Conservation (phyloP, 2,329 filamentous ascomycete species). For the Huntiella moniliformis region DNA sequence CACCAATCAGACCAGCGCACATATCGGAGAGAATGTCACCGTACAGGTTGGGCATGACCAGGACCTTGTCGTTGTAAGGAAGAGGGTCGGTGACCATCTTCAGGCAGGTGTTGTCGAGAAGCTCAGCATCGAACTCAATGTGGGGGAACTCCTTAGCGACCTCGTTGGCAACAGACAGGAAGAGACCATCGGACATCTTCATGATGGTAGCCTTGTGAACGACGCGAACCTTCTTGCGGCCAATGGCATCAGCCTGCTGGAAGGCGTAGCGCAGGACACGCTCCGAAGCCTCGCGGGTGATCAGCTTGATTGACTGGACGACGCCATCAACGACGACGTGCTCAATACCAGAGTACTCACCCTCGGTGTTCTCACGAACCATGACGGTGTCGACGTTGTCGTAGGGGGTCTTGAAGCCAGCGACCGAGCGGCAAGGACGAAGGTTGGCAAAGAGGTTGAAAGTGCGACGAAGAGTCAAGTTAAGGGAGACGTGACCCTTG, state of each 20-base stretch:
- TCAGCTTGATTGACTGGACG: conserved; percentile 98
- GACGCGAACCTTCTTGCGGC: conserved; percentile 85
- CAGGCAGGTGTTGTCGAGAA: conserved; percentile 97
- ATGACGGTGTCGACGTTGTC: conserved; percentile 92
- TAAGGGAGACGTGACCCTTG: conserved; percentile 97
- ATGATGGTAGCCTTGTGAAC: conserved; percentile 99
- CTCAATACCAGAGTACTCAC: conserved; percentile 98
- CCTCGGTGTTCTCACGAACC: conserved; percentile 99
- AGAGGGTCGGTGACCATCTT: conserved; percentile 95
- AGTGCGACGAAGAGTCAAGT: conserved; percentile 92
- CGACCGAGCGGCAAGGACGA: conserved; percentile 90
- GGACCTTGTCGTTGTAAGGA: conserved; percentile 97
- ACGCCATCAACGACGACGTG: conserved; percentile 95
- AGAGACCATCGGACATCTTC: conserved; percentile 99
- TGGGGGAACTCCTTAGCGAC: conserved; percentile 89
- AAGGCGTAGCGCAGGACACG: conserved; percentile 93
- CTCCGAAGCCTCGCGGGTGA: conserved; percentile 86
- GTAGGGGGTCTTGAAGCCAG: conserved; percentile 96
- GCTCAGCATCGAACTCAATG: conserved; percentile 92
- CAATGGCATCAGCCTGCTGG: conserved; percentile 87
- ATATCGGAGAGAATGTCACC: conserved; percentile 99
- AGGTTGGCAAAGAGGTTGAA: conserved; percentile 99
- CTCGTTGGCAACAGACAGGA: conserved; percentile 70
- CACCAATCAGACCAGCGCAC: conserved; percentile 96
- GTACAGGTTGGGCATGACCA: conserved; percentile 97